Evolutionary conservation across 495 filamentous ascomycete species (phyloP).

Genomic region (Hypoxylon rickii): DNA sequence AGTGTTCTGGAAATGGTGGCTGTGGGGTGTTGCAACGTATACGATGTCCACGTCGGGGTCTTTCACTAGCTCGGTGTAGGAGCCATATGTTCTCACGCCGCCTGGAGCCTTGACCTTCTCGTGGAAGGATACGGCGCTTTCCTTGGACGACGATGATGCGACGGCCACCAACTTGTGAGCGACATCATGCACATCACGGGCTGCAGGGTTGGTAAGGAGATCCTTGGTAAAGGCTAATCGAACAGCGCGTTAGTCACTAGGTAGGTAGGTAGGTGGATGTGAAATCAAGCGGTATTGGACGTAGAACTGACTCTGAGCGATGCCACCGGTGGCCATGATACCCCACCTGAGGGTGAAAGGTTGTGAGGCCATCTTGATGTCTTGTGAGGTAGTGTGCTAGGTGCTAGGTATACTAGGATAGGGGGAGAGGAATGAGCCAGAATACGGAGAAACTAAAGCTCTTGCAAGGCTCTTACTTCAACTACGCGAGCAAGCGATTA

Average conservation of each 20-base stretch:
- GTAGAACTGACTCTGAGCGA: slow-evolving; percentile 65
- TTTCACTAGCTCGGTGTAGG: slow-evolving; percentile 76
- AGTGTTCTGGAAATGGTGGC: slow-evolving; percentile 91
- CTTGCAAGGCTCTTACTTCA: too few species aligned
- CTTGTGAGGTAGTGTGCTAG: not conserved
- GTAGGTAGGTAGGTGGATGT: not conserved
- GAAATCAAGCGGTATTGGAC: not conserved
- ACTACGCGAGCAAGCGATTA: too few species aligned
- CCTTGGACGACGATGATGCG: slow-evolving; percentile 74
- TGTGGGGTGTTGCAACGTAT: slow-evolving; percentile 94
- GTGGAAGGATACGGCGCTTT: slow-evolving; percentile 75
- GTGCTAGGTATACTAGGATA: not conserved
- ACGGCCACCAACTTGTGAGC: slow-evolving; percentile 79
- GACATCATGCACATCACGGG: slow-evolving; percentile 73
- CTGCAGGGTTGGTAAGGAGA: slow-evolving; percentile 75
- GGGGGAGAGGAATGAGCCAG: not conserved
- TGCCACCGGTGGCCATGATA: slow-evolving; percentile 82
- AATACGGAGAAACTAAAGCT: too few species aligned
- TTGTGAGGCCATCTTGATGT: slow-evolving; percentile 45
- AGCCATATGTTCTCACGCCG: slow-evolving; percentile 75
- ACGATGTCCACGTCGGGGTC: slow-evolving; percentile 83
- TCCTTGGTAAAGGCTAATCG: slow-evolving; percentile 75
- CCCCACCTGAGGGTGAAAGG: slow-evolving; percentile 74
- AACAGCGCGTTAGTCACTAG: slow-evolving; percentile 7
- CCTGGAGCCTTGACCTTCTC: slow-evolving; percentile 64